Percentiles rank a stretch among this genome's conserved stretches.
Conservation (phyloP, 2,329 filamentous ascomycete genomes). For the Sarocladium strictum region DNA sequence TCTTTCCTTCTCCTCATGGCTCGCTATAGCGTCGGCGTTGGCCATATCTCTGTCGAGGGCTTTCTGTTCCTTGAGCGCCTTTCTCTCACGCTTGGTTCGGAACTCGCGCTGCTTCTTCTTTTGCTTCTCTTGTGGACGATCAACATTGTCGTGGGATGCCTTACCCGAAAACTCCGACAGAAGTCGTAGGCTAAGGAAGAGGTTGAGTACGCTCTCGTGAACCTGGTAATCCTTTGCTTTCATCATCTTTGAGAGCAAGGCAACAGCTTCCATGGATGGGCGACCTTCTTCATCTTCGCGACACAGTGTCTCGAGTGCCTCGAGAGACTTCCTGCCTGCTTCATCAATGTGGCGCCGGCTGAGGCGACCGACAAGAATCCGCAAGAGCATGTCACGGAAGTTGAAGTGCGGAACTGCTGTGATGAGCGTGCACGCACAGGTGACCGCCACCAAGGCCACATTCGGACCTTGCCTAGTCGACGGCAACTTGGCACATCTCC, state of each 20-base stretch:
- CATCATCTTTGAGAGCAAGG: constrained; percentile 90
- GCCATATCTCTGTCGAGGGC: constrained; percentile 88
- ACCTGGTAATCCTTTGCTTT: constrained; percentile 77
- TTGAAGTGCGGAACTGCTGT: constrained; percentile 92
- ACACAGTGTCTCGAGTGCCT: constrained; percentile 77
- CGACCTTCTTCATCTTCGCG: constrained; percentile 83
- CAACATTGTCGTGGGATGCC: constrained; percentile 71
- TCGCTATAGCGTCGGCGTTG: constrained; percentile 83
- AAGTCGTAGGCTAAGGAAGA: constrained; percentile 83
- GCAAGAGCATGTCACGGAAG: constrained; percentile 80
- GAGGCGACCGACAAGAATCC: constrained; percentile 79
- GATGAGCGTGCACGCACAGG: constrained; percentile 77
- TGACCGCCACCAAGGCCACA: constrained; percentile 71
- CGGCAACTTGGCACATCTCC: constrained; percentile 55
- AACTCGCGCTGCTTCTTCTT: constrained; percentile 75
- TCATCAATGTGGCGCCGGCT: constrained; percentile 65
- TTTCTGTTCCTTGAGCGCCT: constrained; percentile 79
- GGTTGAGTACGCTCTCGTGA: constrained; percentile 80
- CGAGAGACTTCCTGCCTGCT: constrained; percentile 71
- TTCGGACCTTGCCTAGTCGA: constrained; percentile 31
- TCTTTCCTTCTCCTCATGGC: constrained; percentile 84
- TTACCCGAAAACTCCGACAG: constrained; percentile 84
- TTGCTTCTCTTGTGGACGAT: constrained; percentile 49
- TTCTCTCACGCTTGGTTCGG: constrained; percentile 81
- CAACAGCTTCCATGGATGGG: constrained; percentile 79